A percentile compares a stretch with the other conserved stretches of the same genome.
Evolutionary conservation across 305 asterid genomes (phyloP).

Genomic region (Andrographis paniculata): DNA sequence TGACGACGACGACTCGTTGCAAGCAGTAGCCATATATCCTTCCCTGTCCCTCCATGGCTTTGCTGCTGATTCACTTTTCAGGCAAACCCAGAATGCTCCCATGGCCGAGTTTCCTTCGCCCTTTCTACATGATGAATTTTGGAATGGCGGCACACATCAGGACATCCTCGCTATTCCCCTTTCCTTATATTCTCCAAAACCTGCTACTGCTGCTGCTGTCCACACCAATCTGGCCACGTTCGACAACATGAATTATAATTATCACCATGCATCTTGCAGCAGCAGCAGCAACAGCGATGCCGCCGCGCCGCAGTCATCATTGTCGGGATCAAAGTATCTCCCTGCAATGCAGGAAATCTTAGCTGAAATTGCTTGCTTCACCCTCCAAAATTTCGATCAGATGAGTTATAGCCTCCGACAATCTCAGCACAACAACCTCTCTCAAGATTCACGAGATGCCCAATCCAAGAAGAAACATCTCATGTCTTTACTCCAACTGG

Average conservation of each 20-base stretch:
- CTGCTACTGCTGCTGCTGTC: too few relatives aligned
- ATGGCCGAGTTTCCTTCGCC: constrained; percentile 34
- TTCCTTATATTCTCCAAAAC: too few relatives aligned
- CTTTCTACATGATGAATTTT: constrained; percentile 25
- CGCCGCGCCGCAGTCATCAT: constrained; percentile 27
- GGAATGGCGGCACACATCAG: constrained; percentile 15
- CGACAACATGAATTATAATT: too few relatives aligned
- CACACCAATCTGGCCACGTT: too few relatives aligned
- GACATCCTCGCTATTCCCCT: too few relatives aligned
- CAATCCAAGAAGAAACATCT: constrained; percentile 55
- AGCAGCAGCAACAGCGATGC: constrained; percentile 25
- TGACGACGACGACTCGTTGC: constrained; percentile 28
- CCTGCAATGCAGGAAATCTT: constrained; percentile 64
- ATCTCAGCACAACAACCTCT: constrained; percentile 15
- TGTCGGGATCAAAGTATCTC: constrained; percentile 48
- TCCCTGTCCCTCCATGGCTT: constrained; percentile 20
- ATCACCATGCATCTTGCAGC: too few relatives aligned
- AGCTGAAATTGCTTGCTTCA: constrained; percentile 45
- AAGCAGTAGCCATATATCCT: too few relatives aligned
- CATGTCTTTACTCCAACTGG: constrained; percentile 61
- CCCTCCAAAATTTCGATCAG: constrained; percentile 30
- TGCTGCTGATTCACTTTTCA: too few relatives aligned
- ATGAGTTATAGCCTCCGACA: constrained; percentile 19
- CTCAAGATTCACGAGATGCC: constrained; percentile 17
- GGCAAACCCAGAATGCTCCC: constrained; percentile 21